Evolutionary conservation across 371 early-diverging fungal genomes (phyloP).

Genomic region (Batkoa obscura): DNA sequence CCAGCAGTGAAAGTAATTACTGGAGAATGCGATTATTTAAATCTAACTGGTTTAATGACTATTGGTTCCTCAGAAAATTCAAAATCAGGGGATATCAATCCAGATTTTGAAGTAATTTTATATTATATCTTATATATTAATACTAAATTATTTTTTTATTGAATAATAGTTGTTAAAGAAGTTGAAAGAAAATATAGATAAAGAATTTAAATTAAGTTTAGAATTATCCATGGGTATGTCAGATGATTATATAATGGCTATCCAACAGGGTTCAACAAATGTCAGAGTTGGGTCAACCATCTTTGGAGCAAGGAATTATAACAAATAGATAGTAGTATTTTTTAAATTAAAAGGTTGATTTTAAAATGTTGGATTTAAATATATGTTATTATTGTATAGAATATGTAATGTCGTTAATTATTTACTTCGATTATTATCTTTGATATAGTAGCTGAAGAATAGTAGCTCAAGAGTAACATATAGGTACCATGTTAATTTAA

Average conservation of each 20-base stretch:
- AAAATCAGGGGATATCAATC: constrained; percentile 48
- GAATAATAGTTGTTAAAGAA: not conserved
- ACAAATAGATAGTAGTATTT: too few species aligned
- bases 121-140: not conserved
- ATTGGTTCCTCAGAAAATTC: constrained; percentile 56
- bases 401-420: too few species aligned
- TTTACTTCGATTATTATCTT: too few species aligned
- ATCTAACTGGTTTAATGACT: constrained; percentile 80
- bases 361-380: too few species aligned
- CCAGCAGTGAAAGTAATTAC: constrained; percentile 17
- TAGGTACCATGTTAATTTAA: too few species aligned
- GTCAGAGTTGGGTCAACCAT: constrained; percentile 80
- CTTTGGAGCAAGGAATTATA: constrained; percentile 52
- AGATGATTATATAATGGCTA: constrained; percentile 70
- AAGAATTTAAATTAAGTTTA: constrained; percentile 13
- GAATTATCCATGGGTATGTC: constrained; percentile 96
- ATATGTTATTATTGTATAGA: too few species aligned
- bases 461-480: too few species aligned
- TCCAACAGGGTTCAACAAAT: constrained; percentile 69
- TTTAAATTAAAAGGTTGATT: too few species aligned
- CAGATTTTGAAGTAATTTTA: constrained; percentile 55
- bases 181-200: too few species aligned
- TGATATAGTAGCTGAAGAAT: too few species aligned
- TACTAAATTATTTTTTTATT: constrained; percentile 1
- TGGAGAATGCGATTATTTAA: constrained; percentile 38